Base-by-base conservation (phyloP, 2,329 filamentous ascomycete species). In the Talaromyces piceae region DNA sequence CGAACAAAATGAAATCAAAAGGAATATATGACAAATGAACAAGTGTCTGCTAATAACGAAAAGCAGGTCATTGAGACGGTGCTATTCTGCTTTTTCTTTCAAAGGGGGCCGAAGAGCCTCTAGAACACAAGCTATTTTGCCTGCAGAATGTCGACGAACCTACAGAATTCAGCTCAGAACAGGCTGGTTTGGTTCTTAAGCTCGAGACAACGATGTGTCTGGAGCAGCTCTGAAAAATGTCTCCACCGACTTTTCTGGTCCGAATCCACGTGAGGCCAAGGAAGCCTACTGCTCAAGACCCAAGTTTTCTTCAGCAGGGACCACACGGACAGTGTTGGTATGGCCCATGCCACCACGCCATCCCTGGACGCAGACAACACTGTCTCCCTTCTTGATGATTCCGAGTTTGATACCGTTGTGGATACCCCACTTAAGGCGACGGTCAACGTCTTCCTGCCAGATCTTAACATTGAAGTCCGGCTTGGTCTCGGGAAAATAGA, bases 361-460 rank as follows among this genome's bases (percentile, higher is more conserved):
- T 61, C 82, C 82, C 67, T 85, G 82, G 41, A 85, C 82, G 61
- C 81, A 84, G 62, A 85, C 73, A 52, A 85, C 81, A 56, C 75
- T 72, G 62, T 91, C 87, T 56, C 88, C 88, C 67, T 89, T 83
- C 71, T 84, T 85, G 58, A 94, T 79, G 54, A 93, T 83, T 56
- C 83, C 78, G 41, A 98, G 86, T 73, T 86, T 83, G 65, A 95
- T 82, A 62, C 89, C 93, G 68, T 90, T 83, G 68, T 81, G 77
- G 70, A 98, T 88, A 70, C 88, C 93, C 91, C 91, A 98, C 81
- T 91, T 95, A 73, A 98, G 88, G 68, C 93, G 89, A 70, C 85
- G 83, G 76, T 98, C 93, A 62, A 98, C 93, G 73, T 98, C 91
- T 78, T 97, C 90, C 77, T 98, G 93, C 93, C 93, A 98, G 75